Conservation (phyloP, 768 basidiomycete species). For the Calvatia gigantea region DNA sequence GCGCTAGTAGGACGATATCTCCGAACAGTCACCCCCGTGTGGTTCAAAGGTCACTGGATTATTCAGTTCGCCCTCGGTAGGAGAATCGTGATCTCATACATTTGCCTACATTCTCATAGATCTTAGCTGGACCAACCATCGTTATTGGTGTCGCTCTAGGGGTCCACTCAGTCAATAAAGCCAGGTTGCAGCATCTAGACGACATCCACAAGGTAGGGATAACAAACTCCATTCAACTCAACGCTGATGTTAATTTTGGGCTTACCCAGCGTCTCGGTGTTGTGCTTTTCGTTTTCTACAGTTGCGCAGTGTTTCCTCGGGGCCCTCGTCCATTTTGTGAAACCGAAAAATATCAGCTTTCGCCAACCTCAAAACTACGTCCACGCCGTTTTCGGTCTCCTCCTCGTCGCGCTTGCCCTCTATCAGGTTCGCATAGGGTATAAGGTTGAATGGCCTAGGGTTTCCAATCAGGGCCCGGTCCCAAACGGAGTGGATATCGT, state of each 20-base stretch:
- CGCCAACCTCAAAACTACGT: constrained; percentile 55
- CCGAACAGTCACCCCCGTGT: constrained; percentile 43
- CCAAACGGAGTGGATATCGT: constrained; percentile 33
- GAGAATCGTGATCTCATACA: neutral
- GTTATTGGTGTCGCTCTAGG: constrained; percentile 43
- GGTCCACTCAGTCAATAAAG: constrained; percentile 32
- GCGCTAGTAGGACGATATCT: constrained; percentile 52
- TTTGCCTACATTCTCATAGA: neutral
- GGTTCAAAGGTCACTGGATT: constrained; percentile 54
- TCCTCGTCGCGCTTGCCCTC: constrained; percentile 44
- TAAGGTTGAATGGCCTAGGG: constrained; percentile 44
- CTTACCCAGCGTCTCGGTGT: constrained; percentile 43
- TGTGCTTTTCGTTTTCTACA: constrained; percentile 46
- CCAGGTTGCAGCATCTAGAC: constrained; percentile 33
- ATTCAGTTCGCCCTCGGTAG: neutral
- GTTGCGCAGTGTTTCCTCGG: constrained; percentile 47
- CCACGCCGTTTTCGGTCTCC: constrained; percentile 52
- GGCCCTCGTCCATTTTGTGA: constrained; percentile 50
- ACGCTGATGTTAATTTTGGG: neutral
- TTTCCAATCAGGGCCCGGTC: constrained; percentile 38
- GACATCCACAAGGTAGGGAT: constrained; percentile 45
- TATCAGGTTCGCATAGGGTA: constrained; percentile 49
- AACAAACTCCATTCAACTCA: neutral
- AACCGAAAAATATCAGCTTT: constrained; percentile 30
- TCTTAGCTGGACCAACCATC: constrained; percentile 40